These are phyloP conservation scores for Arthrocladium fulminans DNA, from an alignment of 2,329 filamentous ascomycete genomes.

Conservation along the genomic window DNA sequence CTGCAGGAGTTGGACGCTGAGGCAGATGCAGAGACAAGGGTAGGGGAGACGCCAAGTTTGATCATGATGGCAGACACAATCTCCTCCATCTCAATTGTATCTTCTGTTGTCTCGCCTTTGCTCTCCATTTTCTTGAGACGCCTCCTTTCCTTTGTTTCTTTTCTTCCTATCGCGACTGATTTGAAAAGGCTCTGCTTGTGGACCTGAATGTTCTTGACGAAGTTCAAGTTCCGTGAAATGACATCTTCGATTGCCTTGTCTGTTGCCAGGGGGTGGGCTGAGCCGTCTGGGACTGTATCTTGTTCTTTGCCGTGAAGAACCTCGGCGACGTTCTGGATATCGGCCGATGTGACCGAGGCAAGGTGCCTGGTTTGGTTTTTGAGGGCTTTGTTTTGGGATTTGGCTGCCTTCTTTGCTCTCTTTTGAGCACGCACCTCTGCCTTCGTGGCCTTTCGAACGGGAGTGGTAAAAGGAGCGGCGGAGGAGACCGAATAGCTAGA, in stretches of 20 bases:
- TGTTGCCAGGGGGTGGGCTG: constrained; percentile 18
- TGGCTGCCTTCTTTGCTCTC: constrained; percentile 18
- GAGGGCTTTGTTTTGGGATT: constrained; percentile 18
- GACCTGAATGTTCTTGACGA: constrained; percentile 16
- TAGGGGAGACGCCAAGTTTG: constrained; percentile 15
- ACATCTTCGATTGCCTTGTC: constrained; percentile 23
- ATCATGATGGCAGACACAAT: constrained; percentile 17
- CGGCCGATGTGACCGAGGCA: constrained; percentile 14
- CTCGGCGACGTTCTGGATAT: constrained; percentile 15
- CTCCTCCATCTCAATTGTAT: constrained; percentile 14
- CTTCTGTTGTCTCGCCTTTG: constrained; percentile 12
- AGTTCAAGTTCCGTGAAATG: constrained; percentile 19
- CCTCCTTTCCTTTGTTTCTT: constrained; percentile 14
- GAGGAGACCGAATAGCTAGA: constrained; percentile 12
- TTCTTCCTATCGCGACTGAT: constrained; percentile 14
- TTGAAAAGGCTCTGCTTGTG: constrained; percentile 19
- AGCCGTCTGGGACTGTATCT: background rate
- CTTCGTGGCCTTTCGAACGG: constrained; percentile 14
- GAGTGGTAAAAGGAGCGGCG: constrained; percentile 4
- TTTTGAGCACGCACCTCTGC: constrained; percentile 19
- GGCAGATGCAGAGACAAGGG: background rate
- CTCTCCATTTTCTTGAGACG: constrained; percentile 9
- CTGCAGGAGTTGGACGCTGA: background rate
- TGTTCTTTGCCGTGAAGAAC: constrained; percentile 19
- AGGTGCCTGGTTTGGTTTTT: constrained; percentile 21